These are phyloP conservation scores for Trichosporon ovoides DNA, from an alignment of 1,284 basidiomycete species.

Conservation along the genomic window DNA sequence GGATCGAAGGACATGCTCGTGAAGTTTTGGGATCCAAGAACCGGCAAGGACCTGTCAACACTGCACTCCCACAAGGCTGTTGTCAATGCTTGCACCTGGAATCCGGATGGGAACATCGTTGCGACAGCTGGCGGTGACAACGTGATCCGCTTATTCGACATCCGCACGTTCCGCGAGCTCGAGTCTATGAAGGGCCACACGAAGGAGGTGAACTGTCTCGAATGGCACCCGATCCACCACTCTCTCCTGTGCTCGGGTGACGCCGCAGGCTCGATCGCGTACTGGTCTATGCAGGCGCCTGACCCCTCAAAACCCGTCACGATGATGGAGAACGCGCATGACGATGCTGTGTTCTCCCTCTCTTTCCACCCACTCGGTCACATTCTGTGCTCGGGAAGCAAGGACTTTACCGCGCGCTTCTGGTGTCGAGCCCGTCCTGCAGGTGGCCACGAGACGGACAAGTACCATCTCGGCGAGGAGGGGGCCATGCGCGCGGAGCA, in stretches of 20 bases:
- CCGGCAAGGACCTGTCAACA: conserved; percentile 77
- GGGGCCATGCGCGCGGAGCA: conserved; percentile 23
- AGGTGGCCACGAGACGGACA: conserved; percentile 60
- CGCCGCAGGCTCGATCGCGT: conserved; percentile 83
- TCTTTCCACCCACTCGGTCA: conserved; percentile 95
- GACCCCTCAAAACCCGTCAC: conserved; percentile 60
- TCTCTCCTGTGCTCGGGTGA: conserved; percentile 83
- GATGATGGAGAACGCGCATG: conserved; percentile 84
- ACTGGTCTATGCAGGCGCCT: conserved; percentile 71
- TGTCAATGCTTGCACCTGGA: conserved; percentile 87
- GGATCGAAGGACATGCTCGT: conserved; percentile 97
- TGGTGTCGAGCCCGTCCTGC: conserved; percentile 76
- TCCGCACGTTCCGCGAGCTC: conserved; percentile 94
- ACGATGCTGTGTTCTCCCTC: conserved; percentile 93
- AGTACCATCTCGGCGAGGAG: conserved; percentile 46
- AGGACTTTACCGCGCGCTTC: conserved; percentile 96
- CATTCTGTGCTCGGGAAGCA: conserved; percentile 82
- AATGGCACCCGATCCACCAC: conserved; percentile 94
- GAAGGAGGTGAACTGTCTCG: conserved; percentile 92
- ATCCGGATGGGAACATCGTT: conserved; percentile 84
- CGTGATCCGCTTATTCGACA: conserved; percentile 93
- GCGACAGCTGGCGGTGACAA: conserved; percentile 93
- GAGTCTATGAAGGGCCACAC: conserved; percentile 86
- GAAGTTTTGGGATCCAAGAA: conserved; percentile 98
- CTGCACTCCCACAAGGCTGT: conserved; percentile 97